Conservation (phyloP, 2,329 filamentous ascomycete species). For the Fusarium temperatum region DNA sequence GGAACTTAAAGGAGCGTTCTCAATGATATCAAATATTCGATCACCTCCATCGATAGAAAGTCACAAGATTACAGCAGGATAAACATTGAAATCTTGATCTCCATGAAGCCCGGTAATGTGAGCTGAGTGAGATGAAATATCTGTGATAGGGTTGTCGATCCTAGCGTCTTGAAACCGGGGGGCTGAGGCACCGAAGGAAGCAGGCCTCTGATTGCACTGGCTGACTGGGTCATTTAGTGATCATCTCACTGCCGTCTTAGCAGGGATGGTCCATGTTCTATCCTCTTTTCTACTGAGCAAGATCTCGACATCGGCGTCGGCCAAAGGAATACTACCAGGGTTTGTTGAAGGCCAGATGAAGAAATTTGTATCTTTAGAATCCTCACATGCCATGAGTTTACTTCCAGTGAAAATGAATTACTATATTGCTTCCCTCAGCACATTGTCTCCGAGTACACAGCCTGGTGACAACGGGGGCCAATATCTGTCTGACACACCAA, state of each 20-base stretch:
- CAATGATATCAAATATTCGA: accelerated
- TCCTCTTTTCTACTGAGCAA: not conserved
- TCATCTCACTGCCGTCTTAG: not conserved
- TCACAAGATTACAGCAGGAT: too few species aligned
- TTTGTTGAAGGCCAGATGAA: too few species aligned
- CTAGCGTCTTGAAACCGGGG: not conserved
- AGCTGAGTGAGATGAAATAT: not conserved
- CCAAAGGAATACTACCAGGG: too few species aligned
- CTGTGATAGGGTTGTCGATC: not conserved
- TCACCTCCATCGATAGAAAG: too few species aligned
- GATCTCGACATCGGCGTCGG: too few species aligned
- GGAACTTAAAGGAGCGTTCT: too few species aligned
- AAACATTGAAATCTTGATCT: not conserved
- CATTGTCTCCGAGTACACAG: not conserved
- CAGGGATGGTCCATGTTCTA: not conserved
- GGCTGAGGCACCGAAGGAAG: not conserved
- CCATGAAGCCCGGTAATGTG: too few species aligned
- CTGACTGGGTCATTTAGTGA: not conserved
- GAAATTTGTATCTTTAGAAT: too few species aligned
- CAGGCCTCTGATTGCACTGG: not conserved
- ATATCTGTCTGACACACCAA: not conserved
- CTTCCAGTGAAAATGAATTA: too few species aligned
- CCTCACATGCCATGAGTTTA: too few species aligned
- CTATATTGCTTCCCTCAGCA: too few species aligned
- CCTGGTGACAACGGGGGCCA: not conserved